A percentile compares a stretch with the other conserved stretches of the same genome.
Conservation (phyloP, 768 basidiomycete genomes). For the Kwoniella dejecticola region DNA sequence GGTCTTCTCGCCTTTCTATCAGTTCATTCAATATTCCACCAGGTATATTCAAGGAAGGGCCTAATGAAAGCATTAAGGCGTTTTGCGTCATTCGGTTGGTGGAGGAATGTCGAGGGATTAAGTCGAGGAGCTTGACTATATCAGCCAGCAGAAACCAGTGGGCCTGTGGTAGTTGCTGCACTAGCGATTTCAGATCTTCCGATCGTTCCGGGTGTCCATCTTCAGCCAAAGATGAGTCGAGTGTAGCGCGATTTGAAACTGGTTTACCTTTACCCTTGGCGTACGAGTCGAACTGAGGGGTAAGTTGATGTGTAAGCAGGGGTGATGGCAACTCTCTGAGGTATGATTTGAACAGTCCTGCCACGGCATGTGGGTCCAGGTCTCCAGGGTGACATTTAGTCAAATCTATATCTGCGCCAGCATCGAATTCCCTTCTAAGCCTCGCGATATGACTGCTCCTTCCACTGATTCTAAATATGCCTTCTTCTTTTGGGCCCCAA, state of each 20-base stretch:
- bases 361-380: constrained; percentile 90
- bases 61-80: constrained; percentile 83
- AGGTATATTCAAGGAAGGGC: constrained; percentile 61
- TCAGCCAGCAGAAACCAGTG: constrained; percentile 83
- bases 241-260: constrained; percentile 58
- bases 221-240: constrained; percentile 16
- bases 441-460: constrained; percentile 76
- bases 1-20: constrained; percentile 32
- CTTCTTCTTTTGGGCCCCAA: constrained; percentile 55
- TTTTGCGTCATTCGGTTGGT: constrained; percentile 91
- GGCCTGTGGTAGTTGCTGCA: constrained; percentile 71
- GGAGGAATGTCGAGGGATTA: constrained; percentile 67
- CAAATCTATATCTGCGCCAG: constrained; percentile 87
- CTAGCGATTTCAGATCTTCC: constrained; percentile 65
- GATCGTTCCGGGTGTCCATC: constrained; percentile 36
- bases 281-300: constrained; percentile 76
- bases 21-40: constrained; percentile 46
- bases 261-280: constrained; percentile 58
- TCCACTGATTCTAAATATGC: constrained; percentile 70
- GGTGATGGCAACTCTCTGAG: constrained; percentile 87
- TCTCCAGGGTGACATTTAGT: constrained; percentile 75
- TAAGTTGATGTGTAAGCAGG: constrained; percentile 72
- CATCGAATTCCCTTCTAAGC: constrained; percentile 78
- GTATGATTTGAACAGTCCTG: constrained; percentile 88
- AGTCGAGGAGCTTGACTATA: constrained; percentile 68